Evolutionary conservation across 2,329 filamentous ascomycete species (phyloP).

Genomic region (Colletotrichum brevisporum): DNA sequence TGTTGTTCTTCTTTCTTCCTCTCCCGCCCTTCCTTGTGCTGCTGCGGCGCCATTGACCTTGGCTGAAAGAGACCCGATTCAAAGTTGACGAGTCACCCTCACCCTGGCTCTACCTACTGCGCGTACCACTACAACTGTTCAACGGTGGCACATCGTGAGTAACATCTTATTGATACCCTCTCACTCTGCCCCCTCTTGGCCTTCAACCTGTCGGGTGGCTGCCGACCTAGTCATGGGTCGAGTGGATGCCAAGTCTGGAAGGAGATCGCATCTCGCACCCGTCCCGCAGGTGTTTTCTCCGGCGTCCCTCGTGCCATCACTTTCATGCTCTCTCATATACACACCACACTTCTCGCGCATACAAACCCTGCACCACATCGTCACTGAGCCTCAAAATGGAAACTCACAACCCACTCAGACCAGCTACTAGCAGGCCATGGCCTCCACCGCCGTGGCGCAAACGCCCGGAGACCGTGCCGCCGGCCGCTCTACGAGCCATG

Average conservation of each 20-base stretch:
- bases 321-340: neutral
- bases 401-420: neutral
- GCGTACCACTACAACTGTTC: too few species aligned
- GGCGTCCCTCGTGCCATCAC: neutral
- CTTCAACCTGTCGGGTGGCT: neutral
- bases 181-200: neutral
- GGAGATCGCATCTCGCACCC: neutral
- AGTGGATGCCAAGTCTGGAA: slow-evolving; percentile 1
- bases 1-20: slow-evolving; percentile 2
- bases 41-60: neutral
- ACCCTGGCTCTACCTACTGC: too few species aligned
- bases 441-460: neutral
- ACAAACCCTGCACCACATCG: neutral
- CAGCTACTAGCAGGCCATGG: neutral
- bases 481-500: neutral
- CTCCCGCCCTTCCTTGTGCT: neutral
- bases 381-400: neutral
- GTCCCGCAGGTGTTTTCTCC: neutral
- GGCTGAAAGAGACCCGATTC: too few species aligned
- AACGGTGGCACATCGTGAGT: too few species aligned
- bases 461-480: neutral
- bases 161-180: neutral
- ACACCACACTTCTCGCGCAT: neutral
- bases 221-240: neutral
- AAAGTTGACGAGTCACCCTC: too few species aligned